phyloP scores from a whole-genome alignment of 345 rosid genomes.

The Heritiera fomes region DNA sequence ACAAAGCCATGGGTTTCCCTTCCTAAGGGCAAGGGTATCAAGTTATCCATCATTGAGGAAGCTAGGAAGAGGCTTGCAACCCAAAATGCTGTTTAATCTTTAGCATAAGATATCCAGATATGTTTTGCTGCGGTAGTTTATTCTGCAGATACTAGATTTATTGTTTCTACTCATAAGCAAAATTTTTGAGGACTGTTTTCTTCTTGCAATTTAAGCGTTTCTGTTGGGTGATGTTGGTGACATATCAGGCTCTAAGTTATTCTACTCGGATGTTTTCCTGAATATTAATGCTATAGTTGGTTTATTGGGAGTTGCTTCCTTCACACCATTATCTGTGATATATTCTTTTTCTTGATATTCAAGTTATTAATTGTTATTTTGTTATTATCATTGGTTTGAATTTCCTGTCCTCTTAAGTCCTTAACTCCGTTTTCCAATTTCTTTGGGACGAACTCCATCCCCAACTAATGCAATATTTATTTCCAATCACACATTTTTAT shows the following conservation, averaged over 20 bases:
- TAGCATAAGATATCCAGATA: neutral
- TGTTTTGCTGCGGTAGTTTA: conserved; percentile 8
- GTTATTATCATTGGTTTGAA: neutral
- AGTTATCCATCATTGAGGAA: conserved; percentile 78
- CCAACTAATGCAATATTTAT: too few relatives aligned
- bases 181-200: conserved; percentile 18
- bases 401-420: neutral
- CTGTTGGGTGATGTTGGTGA: conserved; percentile 7
- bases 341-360: neutral
- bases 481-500: too few relatives aligned
- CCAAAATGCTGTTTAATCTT: conserved; percentile 36
- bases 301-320: neutral
- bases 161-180: neutral
- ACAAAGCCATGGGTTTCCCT: conserved; percentile 87
- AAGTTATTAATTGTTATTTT: neutral
- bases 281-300: neutral
- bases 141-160: conserved; percentile 4
- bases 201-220: neutral
- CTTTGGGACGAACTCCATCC: neutral
- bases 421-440: too few relatives aligned
- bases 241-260: neutral
- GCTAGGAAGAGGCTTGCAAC: conserved; percentile 75
- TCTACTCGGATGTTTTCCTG: neutral
- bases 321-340: neutral
- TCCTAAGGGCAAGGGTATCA: conserved; percentile 88